These are phyloP conservation scores for Suillus lakei DNA, from an alignment of 768 basidiomycete species.

Conservation along the genomic window DNA sequence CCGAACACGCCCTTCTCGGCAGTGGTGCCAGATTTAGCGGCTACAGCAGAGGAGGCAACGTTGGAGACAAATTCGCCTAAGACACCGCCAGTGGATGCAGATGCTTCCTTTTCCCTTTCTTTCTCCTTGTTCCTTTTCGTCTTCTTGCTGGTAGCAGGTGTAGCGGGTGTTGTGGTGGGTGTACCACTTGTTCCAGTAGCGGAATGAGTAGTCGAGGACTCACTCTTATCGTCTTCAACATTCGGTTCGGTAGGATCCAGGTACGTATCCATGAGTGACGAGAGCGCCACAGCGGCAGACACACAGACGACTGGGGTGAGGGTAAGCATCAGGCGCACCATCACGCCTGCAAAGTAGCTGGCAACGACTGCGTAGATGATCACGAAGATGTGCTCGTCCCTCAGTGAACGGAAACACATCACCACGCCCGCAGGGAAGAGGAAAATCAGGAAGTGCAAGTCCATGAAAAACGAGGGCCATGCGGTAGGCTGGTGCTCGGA, in stretches of 20 bases:
- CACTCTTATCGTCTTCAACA: conserved; percentile 10
- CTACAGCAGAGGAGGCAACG: conserved; percentile 34
- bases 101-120: conserved; percentile 54
- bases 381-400: conserved; percentile 97
- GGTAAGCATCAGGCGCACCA: conserved; percentile 98
- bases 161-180: conserved; percentile 29
- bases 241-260: conserved; percentile 83
- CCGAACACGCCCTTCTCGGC: conserved; percentile 73
- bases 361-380: conserved; percentile 97
- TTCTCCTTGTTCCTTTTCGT: conserved; percentile 63
- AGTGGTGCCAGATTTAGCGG: conserved; percentile 28
- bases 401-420: conserved; percentile 90
- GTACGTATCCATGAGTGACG: conserved; percentile 86
- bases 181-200: conserved; percentile 28
- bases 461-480: conserved; percentile 99
- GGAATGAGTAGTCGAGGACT: conserved; percentile 9
- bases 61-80: conserved; percentile 49
- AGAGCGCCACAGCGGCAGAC: conserved; percentile 87
- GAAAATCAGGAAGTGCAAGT: conserved; percentile 97
- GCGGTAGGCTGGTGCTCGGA: conserved; percentile 99
- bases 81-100: conserved; percentile 38
- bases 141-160: conserved; percentile 37
- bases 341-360: conserved; percentile 99
- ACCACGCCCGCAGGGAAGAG: conserved; percentile 96
- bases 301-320: conserved; percentile 98